phyloP scores from a whole-genome alignment of 352 stramenopile genomes.

The Stramenopiles sp. region DNA sequence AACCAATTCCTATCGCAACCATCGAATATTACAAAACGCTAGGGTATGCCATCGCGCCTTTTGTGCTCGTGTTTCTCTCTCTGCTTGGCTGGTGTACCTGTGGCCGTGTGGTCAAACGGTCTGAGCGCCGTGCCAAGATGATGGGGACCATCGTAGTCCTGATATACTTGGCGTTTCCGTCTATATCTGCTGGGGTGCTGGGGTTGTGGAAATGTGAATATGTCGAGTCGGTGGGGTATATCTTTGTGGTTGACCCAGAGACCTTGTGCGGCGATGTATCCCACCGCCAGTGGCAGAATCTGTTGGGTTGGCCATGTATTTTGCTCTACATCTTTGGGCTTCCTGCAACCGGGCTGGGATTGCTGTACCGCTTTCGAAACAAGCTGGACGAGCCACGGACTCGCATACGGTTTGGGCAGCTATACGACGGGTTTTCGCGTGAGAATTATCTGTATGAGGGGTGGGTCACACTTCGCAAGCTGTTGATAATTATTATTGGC shows the following conservation, averaged over 20 bases:
- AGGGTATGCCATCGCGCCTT: background rate
- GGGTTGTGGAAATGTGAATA: background rate
- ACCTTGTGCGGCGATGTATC: background rate
- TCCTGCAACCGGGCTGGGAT: background rate
- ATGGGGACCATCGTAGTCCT: background rate
- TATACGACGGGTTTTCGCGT: slow-evolving; percentile 1
- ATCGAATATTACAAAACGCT: background rate
- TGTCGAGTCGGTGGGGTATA: background rate
- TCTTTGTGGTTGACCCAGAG: background rate
- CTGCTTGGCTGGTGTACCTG: background rate
- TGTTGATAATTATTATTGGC: slow-evolving; percentile 6
- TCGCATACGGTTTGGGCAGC: background rate
- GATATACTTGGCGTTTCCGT: background rate
- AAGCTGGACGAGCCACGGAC: background rate
- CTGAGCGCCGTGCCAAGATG: background rate
- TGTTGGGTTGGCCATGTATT: background rate
- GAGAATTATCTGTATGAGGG: background rate
- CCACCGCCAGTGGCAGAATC: background rate
- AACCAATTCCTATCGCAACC: background rate
- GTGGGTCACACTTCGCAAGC: background rate
- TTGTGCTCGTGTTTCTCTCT: background rate
- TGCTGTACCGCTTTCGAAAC: slow-evolving; percentile 1
- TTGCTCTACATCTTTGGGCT: background rate
- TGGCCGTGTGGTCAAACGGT: background rate
- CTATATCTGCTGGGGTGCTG: background rate